These are phyloP conservation scores for Sicyos baderoa DNA, from an alignment of 306 rosid species.

Conservation along the genomic window DNA sequence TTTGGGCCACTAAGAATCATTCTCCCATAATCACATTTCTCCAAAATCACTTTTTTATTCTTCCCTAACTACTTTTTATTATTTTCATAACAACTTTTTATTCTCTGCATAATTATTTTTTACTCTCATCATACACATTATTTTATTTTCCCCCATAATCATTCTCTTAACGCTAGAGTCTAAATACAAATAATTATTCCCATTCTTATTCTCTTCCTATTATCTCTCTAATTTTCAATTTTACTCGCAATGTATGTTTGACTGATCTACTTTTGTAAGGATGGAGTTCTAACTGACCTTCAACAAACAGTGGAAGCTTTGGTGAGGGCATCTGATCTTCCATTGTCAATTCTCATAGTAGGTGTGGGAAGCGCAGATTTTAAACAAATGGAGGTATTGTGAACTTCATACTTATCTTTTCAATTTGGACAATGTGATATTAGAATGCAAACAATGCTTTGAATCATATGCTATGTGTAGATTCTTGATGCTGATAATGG, in stretches of 20 bases:
- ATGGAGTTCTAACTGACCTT: slow-evolving; percentile 79
- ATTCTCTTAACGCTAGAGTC: no score
- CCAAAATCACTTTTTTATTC: no score
- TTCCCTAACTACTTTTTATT: no score
- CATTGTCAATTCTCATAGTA: slow-evolving; percentile 68
- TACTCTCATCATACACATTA: no score
- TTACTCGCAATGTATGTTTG: not conserved
- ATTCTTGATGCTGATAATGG: slow-evolving; percentile 81
- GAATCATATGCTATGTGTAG: slow-evolving; percentile 26
- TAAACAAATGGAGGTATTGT: slow-evolving; percentile 65
- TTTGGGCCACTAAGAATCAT: no score
- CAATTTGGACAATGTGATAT: not conserved
- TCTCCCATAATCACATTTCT: no score
- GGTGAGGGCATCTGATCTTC: slow-evolving; percentile 83
- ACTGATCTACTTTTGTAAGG: slow-evolving; percentile 33
- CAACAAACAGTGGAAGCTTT: slow-evolving; percentile 75
- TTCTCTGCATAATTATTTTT: no score
- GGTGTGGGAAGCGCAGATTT: slow-evolving; percentile 85
- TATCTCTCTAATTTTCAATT: no score
- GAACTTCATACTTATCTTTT: not conserved
- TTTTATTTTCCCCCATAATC: no score
- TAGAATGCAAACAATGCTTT: not conserved
- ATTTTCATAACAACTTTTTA: no score
- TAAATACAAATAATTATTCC: no score
- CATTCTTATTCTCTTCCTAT: no score